A percentile compares a stretch with the other conserved stretches of the same genome.
Conservation (phyloP, 2,329 filamentous ascomycete species). For the Fusarium nygamai region DNA sequence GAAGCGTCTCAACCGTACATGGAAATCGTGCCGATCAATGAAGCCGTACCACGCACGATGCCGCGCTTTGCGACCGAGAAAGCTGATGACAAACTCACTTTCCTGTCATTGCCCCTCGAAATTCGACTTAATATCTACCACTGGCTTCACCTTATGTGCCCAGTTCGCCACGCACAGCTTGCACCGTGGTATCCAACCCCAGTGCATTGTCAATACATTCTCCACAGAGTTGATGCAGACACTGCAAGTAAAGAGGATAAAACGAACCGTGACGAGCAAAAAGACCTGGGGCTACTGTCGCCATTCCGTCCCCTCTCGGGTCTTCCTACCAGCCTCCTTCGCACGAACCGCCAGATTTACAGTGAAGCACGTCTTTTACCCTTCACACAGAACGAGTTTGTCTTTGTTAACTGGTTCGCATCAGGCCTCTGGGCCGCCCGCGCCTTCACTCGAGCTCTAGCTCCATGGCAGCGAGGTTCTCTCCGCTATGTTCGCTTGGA, state of each 20-base stretch:
- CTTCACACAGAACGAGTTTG: conserved; percentile 57
- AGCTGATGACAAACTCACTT: background rate
- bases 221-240: conserved; percentile 30
- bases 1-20: conserved; percentile 5
- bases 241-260: background rate
- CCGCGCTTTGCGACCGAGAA: conserved; percentile 3
- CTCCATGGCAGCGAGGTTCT: conserved; percentile 54
- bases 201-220: conserved; percentile 46
- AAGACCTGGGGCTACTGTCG: conserved; percentile 39
- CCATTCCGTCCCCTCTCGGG: conserved; percentile 51
- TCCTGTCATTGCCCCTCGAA: conserved; percentile 54
- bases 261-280: background rate
- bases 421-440: conserved; percentile 56
- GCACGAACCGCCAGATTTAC: conserved; percentile 54
- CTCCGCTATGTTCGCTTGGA: conserved; percentile 56
- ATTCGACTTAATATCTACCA: conserved; percentile 59
- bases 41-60: conserved; percentile 8
- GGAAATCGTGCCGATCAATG: conserved; percentile 8
- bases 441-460: conserved; percentile 48
- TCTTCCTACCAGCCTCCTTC: conserved; percentile 54
- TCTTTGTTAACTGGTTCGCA: conserved; percentile 58
- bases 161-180: conserved; percentile 51
- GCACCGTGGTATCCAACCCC: conserved; percentile 53
- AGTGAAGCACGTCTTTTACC: conserved; percentile 53
- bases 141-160: conserved; percentile 53